Evolutionary conservation across 352 stramenopile species (phyloP).

Genomic region (Phytophthora sojae): DNA sequence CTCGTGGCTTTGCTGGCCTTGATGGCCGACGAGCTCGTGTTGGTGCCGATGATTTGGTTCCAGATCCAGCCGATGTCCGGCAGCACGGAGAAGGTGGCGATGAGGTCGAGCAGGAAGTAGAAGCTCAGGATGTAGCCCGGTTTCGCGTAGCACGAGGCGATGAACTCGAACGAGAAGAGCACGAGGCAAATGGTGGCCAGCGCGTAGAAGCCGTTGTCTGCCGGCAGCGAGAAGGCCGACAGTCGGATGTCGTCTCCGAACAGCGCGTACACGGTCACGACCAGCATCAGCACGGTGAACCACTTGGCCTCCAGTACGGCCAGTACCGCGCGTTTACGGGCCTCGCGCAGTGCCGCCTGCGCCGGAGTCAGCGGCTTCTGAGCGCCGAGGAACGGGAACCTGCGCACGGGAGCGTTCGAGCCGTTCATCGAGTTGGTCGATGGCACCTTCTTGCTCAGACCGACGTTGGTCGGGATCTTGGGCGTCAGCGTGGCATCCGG

Average conservation of each 20-base stretch:
- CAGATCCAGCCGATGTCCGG: constrained; percentile 89
- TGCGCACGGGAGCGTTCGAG: constrained; percentile 5
- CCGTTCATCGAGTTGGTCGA: constrained; percentile 12
- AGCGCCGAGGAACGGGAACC: constrained; percentile 23
- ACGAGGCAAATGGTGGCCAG: constrained; percentile 90
- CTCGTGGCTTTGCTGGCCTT: constrained; percentile 78
- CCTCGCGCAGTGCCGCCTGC: constrained; percentile 51
- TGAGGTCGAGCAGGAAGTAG: constrained; percentile 91
- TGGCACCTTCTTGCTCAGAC: constrained; percentile 38
- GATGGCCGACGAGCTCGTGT: constrained; percentile 58
- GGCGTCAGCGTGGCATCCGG: constrained; percentile 64
- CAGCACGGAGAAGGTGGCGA: constrained; percentile 85
- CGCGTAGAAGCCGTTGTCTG: constrained; percentile 86
- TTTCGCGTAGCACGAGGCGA: constrained; percentile 77
- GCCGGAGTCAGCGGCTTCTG: constrained; percentile 37
- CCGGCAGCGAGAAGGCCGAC: constrained; percentile 66
- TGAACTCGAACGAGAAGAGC: constrained; percentile 91
- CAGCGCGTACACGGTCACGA: constrained; percentile 93
- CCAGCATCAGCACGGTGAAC: constrained; percentile 86
- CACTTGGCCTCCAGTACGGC: constrained; percentile 76
- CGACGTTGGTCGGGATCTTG: constrained; percentile 60
- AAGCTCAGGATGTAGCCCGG: constrained; percentile 90
- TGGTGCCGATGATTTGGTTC: constrained; percentile 72
- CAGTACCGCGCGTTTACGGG: constrained; percentile 48
- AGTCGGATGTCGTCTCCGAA: constrained; percentile 94